Conservation (phyloP, 305 asterid species). For the Rubia tinctorum region DNA sequence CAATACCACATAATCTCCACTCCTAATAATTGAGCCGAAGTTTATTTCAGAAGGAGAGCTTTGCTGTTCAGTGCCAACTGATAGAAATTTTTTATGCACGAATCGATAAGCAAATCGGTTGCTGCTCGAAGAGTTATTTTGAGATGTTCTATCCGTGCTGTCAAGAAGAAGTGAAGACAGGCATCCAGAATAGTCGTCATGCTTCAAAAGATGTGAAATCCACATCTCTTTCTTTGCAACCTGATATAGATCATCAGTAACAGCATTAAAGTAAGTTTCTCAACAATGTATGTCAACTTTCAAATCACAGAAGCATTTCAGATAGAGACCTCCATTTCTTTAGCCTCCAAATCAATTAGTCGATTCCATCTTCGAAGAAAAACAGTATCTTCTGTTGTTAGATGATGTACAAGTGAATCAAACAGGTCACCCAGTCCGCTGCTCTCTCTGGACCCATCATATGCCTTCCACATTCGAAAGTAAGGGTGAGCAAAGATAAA, state of each 20-base stretch:
- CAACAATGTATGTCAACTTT: conserved; percentile 13
- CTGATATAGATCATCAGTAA: conserved; percentile 34
- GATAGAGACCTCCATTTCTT: conserved; percentile 65
- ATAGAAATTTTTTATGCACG: conserved; percentile 43
- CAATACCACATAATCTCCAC: conserved; percentile 93
- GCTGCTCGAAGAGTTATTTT: conserved; percentile 31
- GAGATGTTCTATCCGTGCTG: conserved; percentile 41
- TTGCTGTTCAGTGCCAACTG: conserved; percentile 17
- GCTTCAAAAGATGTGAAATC: conserved; percentile 50
- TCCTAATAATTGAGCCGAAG: conserved; percentile 45
- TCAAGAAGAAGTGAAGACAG: conserved; percentile 69
- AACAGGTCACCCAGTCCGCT: conserved; percentile 77
- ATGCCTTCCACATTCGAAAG: conserved; percentile 51
- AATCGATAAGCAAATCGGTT: conserved; percentile 65
- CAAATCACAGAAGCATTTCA: conserved; percentile 20
- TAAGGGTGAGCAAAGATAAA: conserved; percentile 1
- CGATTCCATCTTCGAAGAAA: conserved; percentile 92
- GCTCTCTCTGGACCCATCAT: conserved; percentile 75
- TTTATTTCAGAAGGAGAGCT: conserved; percentile 35
- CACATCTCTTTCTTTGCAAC: conserved; percentile 60
- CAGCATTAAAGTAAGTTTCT: conserved; percentile 20
- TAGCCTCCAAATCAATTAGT: conserved; percentile 88
- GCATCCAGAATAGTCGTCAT: conserved; percentile 37
- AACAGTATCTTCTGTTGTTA: conserved; percentile 50
- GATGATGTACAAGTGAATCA: conserved; percentile 81